phyloP scores from a whole-genome alignment of 192 early-diverging fungal species.

The Jimgerdemannia lactiflua region DNA sequence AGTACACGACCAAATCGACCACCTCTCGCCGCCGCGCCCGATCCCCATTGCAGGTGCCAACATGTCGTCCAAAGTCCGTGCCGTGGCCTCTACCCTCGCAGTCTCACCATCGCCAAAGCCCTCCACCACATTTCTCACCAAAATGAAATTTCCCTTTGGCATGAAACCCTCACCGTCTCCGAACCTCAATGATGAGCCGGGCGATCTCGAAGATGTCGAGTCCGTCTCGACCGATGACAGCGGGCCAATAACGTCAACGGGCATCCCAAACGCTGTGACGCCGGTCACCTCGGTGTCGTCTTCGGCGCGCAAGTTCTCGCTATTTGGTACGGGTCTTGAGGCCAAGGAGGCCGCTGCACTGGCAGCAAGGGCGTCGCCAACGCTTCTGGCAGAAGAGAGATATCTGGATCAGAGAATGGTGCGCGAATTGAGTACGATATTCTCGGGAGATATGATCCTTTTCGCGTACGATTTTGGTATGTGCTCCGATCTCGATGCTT shows the following conservation, averaged over 20 bases:
- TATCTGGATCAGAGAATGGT: slow-evolving; percentile 43
- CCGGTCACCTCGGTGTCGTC: background rate
- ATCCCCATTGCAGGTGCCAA: background rate
- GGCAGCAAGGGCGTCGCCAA: background rate
- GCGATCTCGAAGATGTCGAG: slow-evolving; percentile 16
- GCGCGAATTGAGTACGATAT: slow-evolving; percentile 42
- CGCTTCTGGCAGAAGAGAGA: slow-evolving; percentile 28
- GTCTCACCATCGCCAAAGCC: background rate
- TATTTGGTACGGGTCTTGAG: no score
- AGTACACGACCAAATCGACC: background rate
- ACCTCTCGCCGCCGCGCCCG: background rate
- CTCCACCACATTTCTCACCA: slow-evolving; percentile 4
- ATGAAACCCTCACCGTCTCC: slow-evolving; percentile 12
- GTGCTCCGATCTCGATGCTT: background rate
- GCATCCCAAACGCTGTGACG: background rate
- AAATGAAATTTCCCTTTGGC: slow-evolving; percentile 8
- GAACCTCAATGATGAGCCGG: slow-evolving; percentile 23
- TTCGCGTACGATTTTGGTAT: slow-evolving; percentile 46
- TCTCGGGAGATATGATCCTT: slow-evolving; percentile 41
- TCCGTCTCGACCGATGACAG: slow-evolving; percentile 16
- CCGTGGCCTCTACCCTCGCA: background rate
- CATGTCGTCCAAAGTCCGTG: background rate
- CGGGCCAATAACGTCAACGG: slow-evolving; percentile 5
- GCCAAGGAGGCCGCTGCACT: background rate
- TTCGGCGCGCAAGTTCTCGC: background rate